Conservation (phyloP, 1,284 basidiomycete genomes). For the Polyporus tsugae region DNA sequence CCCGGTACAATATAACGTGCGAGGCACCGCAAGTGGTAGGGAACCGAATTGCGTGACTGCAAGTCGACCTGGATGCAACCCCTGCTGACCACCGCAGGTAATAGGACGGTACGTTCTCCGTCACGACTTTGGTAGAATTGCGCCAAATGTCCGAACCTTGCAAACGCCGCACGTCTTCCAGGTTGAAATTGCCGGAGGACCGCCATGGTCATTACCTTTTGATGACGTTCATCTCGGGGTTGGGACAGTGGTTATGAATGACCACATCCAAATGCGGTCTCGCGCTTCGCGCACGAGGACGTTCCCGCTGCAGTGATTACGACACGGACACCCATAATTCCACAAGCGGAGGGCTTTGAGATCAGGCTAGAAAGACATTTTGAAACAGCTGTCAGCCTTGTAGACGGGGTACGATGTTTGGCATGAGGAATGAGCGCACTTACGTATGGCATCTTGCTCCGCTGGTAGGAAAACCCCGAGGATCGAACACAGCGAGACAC, state of each 20-base stretch:
- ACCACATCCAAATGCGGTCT: neutral
- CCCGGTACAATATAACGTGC: neutral
- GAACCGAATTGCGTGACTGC: neutral
- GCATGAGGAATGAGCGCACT: neutral
- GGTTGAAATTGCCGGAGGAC: neutral
- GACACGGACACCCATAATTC: neutral
- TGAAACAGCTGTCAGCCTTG: neutral
- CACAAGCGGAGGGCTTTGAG: neutral
- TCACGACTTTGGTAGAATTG: neutral
- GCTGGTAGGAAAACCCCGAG: neutral
- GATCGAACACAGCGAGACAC: no score
- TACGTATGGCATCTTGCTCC: neutral
- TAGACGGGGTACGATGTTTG: neutral
- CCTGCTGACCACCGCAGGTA: neutral
- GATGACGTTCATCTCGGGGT: neutral
- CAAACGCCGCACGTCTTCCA: neutral
- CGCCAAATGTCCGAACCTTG: neutral
- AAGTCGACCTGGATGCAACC: neutral
- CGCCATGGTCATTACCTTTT: neutral
- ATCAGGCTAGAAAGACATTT: neutral
- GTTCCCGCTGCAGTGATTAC: neutral
- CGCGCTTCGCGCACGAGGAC: neutral
- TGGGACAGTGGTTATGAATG: neutral
- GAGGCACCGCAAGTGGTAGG: neutral
- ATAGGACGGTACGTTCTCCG: neutral